Base-by-base conservation (phyloP, 139 green algal genomes). In the Chlorella sp. region DNA sequence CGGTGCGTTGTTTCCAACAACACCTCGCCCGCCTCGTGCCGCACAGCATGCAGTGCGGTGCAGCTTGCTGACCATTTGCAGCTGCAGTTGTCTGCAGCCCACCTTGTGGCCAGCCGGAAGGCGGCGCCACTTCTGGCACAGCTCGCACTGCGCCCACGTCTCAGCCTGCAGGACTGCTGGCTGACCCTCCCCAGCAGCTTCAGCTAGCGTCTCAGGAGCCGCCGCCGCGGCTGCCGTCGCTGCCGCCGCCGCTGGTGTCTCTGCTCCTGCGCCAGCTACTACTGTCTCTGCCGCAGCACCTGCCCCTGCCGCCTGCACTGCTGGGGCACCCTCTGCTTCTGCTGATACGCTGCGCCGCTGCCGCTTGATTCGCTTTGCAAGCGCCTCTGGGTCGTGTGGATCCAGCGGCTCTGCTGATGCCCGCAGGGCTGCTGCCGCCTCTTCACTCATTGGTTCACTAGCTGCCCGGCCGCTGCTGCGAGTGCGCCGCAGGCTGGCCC, bases 71-170 rank as follows among this genome's bases (percentile, higher is more conserved):
- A n/a, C 60, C 6, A n/a, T n/a, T n/a, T n/a, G n/a, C n/a, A n/a
- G n/a, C n/a, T n/a, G n/a, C n/a, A n/a, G n/a, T n/a, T n/a, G n/a
- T n/a, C n/a, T n/a, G n/a, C n/a, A n/a, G 2, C 82, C 23, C 60
- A 89, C 86, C 88, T 86, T 4, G n/a, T 71, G 16, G 20, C 82
- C 85, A 0, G 25, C 25, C 2, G 90, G 88, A 57, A 98, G 39
- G n/a, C 62, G 38, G 7, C 95, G 75, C 94, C 94, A 98, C 86
- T 93, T 95, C 41, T 85, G 51, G 84, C 95, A 98, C 30, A 90
- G 44, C 18, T 98, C 95, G 70, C 95, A 98, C 57, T 92, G 80
- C 62, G 89, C 67, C 80, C 90, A 95, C 7, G 25, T 41, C 30
- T n/a, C 38, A 7, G 21, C 32, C 11, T 2, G 55, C 5, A 32